Evolutionary conservation across 768 basidiomycete species (phyloP).

Genomic region (Hypholoma fasciculare): DNA sequence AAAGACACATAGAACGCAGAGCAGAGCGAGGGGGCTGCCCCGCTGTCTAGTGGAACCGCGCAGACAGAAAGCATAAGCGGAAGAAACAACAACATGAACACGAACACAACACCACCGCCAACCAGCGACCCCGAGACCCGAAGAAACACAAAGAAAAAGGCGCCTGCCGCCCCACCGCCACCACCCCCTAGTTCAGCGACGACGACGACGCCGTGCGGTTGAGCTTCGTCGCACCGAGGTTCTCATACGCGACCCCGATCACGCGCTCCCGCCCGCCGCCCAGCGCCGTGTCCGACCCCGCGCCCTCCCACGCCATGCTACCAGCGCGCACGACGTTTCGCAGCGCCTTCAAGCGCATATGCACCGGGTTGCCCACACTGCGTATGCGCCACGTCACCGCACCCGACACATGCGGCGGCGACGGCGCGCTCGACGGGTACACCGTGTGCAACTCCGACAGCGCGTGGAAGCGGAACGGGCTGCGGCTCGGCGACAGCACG

Average conservation of each 20-base stretch:
- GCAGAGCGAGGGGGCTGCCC: too few species aligned
- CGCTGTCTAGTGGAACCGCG: too few species aligned
- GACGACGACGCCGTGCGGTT: conserved; percentile 9
- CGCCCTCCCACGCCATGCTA: conserved; percentile 48
- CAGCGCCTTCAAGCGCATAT: conserved; percentile 60
- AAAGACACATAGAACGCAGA: too few species aligned
- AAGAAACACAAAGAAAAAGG: background rate
- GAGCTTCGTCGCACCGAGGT: conserved; percentile 55
- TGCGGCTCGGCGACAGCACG: conserved; percentile 40
- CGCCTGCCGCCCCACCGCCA: background rate
- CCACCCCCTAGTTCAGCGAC: conserved; percentile 2
- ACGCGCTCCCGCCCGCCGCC: conserved; percentile 60
- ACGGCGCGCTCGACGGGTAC: conserved; percentile 19
- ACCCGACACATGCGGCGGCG: conserved; percentile 9
- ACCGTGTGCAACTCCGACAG: conserved; percentile 27
- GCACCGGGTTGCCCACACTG: conserved; percentile 59
- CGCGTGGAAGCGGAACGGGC: conserved; percentile 39
- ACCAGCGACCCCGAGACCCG: too few species aligned
- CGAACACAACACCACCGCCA: too few species aligned
- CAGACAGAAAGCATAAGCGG: too few species aligned
- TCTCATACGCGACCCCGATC: conserved; percentile 60
- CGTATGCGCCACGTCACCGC: conserved; percentile 45
- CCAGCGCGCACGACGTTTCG: conserved; percentile 50
- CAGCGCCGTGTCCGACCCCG: conserved; percentile 46
- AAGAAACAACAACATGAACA: too few species aligned